phyloP scores from a whole-genome alignment of 2,329 filamentous ascomycete genomes.

The Drechslera avenae region DNA sequence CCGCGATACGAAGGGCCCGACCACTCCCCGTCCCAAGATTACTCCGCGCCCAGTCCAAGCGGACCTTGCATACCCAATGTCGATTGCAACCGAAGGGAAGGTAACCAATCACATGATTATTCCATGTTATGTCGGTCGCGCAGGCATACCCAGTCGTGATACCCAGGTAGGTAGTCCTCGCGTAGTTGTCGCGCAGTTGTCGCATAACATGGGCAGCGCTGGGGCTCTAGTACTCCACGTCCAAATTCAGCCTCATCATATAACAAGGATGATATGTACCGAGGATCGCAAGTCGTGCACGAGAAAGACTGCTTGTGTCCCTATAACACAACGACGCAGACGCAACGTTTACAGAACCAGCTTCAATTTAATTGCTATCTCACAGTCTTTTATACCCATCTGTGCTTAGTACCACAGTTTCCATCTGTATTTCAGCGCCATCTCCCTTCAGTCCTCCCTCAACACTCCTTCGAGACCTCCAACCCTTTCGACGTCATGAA shows the following conservation, averaged over 20 bases:
- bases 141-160: no score
- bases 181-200: no score
- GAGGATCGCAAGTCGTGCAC: background rate
- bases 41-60: no score
- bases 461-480: background rate
- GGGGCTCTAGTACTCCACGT: background rate
- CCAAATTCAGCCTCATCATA: background rate
- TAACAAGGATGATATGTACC: background rate
- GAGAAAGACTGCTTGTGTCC: background rate
- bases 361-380: background rate
- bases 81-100: no score
- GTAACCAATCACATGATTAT: no score
- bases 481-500: slow-evolving; percentile 27
- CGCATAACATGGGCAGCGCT: no score
- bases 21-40: background rate
- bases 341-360: background rate
- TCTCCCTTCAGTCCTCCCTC: no score
- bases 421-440: background rate
- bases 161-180: no score
- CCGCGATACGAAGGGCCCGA: background rate
- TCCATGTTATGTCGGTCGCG: no score
- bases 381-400: background rate
- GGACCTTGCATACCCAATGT: no score
- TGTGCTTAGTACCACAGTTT: background rate
- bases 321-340: background rate